phyloP scores from a whole-genome alignment of 768 basidiomycete species.

The Rhodosporidiobolus odoratus region DNA sequence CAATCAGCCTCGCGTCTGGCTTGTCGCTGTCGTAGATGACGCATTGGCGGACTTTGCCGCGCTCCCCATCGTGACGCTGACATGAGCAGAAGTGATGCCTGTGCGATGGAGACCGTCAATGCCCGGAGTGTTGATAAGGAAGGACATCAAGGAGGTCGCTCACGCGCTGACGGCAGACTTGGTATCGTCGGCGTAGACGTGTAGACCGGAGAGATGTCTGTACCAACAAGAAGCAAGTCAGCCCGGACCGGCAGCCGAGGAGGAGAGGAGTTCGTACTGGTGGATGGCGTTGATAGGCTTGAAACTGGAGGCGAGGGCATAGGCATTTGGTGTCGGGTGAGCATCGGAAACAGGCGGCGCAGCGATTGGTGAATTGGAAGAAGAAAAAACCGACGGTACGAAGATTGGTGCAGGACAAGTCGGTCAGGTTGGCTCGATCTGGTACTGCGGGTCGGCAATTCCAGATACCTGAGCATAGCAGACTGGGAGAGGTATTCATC shows the following conservation, averaged over 20 bases:
- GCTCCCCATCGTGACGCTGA: neutral
- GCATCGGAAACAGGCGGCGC: neutral
- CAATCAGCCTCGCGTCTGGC: slow-evolving; percentile 53
- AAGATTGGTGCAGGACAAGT: neutral
- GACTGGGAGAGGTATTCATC: slow-evolving; percentile 16
- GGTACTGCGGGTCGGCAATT: neutral
- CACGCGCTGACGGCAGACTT: neutral
- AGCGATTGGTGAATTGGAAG: neutral
- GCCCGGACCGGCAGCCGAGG: neutral
- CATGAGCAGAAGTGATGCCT: slow-evolving; percentile 32
- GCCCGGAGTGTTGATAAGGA: too few species aligned
- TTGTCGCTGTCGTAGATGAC: slow-evolving; percentile 52
- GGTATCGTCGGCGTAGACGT: slow-evolving; percentile 45
- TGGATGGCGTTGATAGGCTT: slow-evolving; percentile 48
- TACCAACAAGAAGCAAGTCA: neutral
- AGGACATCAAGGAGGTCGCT: neutral
- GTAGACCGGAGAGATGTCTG: slow-evolving; percentile 48
- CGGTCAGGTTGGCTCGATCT: neutral
- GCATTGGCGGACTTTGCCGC: slow-evolving; percentile 46
- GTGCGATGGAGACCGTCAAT: too few species aligned
- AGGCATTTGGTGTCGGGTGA: neutral
- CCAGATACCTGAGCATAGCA: slow-evolving; percentile 12
- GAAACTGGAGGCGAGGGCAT: slow-evolving; percentile 41
- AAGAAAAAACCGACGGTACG: slow-evolving; percentile 35
- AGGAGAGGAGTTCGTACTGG: slow-evolving; percentile 37